A percentile compares a stretch with the other conserved stretches of the same genome.
phyloP scores from a whole-genome alignment of 163 green algal genomes.

The Scenedesmus sp. region DNA sequence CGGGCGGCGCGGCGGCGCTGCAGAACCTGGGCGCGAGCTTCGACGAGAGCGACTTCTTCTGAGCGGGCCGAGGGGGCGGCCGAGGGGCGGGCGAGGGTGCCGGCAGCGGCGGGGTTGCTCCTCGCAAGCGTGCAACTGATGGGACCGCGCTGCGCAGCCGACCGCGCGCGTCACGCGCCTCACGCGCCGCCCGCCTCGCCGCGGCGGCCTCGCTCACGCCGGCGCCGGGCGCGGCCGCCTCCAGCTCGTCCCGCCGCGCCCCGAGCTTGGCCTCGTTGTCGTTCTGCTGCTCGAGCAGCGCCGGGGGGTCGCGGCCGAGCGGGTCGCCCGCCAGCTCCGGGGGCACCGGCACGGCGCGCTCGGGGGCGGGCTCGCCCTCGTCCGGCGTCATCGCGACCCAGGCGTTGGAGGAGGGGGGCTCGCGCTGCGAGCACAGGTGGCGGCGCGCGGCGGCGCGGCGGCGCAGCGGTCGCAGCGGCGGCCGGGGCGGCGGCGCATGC shows the following conservation, averaged over 20 bases:
- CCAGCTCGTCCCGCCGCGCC: constrained; percentile 2
- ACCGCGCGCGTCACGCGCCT: too few species aligned
- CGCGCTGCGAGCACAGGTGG: background rate
- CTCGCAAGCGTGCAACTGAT: too few species aligned
- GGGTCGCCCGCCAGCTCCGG: too few species aligned
- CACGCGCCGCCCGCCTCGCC: too few species aligned
- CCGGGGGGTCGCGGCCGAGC: background rate
- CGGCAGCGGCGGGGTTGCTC: too few species aligned
- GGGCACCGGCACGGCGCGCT: too few species aligned
- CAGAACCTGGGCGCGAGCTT: constrained; percentile 14
- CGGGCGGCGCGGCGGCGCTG: constrained; percentile 3
- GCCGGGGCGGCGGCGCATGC: too few species aligned
- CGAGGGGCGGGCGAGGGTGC: too few species aligned
- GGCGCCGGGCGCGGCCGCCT: constrained; percentile 21
- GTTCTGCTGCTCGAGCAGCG: constrained; percentile 2
- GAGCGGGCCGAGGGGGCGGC: background rate
- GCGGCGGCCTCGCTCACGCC: constrained; percentile 13
- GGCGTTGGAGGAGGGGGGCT: constrained; percentile 16
- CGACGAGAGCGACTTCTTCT: constrained; percentile 35
- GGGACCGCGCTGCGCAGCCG: too few species aligned
- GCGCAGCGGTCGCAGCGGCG: background rate
- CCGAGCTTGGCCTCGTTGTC: background rate
- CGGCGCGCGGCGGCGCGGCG: too few species aligned
- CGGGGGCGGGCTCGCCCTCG: too few species aligned
- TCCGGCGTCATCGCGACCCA: constrained; percentile 21